Conservation (phyloP, 2,329 filamentous ascomycete genomes). For the Podosphaera fusca region DNA sequence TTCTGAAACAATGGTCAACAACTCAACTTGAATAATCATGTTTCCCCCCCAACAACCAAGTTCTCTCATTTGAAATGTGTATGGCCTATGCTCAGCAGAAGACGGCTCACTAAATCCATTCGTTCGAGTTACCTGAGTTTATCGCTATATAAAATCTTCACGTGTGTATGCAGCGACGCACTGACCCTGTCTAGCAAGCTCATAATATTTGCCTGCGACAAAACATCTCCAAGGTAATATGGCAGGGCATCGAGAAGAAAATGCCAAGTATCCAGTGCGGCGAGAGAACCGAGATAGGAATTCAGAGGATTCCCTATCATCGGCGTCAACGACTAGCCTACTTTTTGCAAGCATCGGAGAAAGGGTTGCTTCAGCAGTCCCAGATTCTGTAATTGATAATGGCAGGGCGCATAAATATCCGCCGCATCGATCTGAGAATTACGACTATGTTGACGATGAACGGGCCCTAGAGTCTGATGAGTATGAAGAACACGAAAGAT, state of each 20-base stretch:
- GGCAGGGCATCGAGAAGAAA: constrained; percentile 14
- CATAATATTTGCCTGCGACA: background rate
- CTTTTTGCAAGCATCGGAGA: constrained; percentile 58
- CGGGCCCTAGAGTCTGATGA: constrained; percentile 6
- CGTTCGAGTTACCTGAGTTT: background rate
- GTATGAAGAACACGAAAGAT: constrained; percentile 16
- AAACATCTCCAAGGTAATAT: constrained; percentile 4
- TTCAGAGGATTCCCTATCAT: constrained; percentile 34
- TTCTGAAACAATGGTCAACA: background rate
- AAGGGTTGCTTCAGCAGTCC: constrained; percentile 8
- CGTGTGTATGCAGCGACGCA: background rate
- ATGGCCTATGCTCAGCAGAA: background rate
- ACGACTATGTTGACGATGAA: constrained; percentile 12
- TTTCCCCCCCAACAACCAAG: background rate
- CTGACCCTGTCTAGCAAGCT: background rate
- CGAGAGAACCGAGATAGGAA: constrained; percentile 7
- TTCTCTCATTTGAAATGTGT: background rate
- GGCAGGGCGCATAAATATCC: constrained; percentile 12
- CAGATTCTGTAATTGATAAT: constrained; percentile 7
- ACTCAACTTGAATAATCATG: background rate
- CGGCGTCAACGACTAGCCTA: constrained; percentile 62
- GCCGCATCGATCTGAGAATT: background rate
- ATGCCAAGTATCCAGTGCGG: constrained; percentile 9
- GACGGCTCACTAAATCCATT: background rate
- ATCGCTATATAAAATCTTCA: background rate